phyloP scores from a whole-genome alignment of 331 rosid genomes.

The Pyrus hybrid region DNA sequence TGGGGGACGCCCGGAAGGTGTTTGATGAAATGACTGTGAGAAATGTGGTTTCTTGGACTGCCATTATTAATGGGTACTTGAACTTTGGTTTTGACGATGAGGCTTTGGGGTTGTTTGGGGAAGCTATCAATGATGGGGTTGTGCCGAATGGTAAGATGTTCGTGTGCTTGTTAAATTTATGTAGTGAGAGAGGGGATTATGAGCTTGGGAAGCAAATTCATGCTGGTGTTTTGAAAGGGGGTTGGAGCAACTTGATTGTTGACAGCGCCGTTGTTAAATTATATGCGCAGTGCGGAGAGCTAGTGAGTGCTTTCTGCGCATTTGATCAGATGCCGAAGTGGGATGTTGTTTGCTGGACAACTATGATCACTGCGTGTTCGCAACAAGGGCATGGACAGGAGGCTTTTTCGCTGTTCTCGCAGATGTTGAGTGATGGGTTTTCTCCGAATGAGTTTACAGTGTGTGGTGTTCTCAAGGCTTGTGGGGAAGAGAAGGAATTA shows the following conservation, averaged over 20 bases:
- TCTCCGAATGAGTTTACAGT: constrained; percentile 73
- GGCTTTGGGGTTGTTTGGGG: constrained; percentile 51
- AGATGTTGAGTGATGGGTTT: constrained; percentile 52
- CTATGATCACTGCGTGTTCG: constrained; percentile 82
- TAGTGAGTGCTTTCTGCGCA: constrained; percentile 46
- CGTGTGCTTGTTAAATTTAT: constrained; percentile 70
- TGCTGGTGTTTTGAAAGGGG: constrained; percentile 52
- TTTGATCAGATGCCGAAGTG: constrained; percentile 55
- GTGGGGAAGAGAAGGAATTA: constrained; percentile 54
- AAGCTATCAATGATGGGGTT: constrained; percentile 36
- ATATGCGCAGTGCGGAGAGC: constrained; percentile 61
- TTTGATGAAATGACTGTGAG: constrained; percentile 58
- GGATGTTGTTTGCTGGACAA: constrained; percentile 84
- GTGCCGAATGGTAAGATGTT: constrained; percentile 60
- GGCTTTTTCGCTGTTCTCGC: constrained; percentile 49
- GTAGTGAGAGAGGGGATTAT: constrained; percentile 46
- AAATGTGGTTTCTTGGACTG: constrained; percentile 81
- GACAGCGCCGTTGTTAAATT: constrained; percentile 60
- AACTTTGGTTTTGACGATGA: constrained; percentile 48
- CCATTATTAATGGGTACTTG: constrained; percentile 68
- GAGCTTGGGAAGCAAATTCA: constrained; percentile 72
- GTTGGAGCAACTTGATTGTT: constrained; percentile 59
- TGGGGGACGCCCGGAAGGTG: constrained; percentile 56
- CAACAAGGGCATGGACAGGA: constrained; percentile 64
- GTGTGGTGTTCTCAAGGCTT: constrained; percentile 78